Percentiles rank a stretch among this genome's conserved stretches.
These are phyloP conservation scores for Sugiyamaella grinbergsii DNA, from an alignment of 1,139 yeast genomes.

Conservation along the genomic window DNA sequence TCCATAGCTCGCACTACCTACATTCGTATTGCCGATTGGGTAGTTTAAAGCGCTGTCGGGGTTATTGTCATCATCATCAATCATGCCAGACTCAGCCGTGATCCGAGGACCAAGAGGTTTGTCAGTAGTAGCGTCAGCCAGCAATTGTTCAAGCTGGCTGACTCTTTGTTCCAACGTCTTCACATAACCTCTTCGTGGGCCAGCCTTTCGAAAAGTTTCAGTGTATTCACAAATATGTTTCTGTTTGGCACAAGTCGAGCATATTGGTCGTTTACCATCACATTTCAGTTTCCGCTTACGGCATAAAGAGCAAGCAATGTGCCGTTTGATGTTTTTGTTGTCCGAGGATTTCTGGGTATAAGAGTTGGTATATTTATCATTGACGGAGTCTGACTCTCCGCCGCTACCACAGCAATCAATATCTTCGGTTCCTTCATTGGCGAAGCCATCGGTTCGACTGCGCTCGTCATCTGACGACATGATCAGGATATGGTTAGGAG, in stretches of 20 bases:
- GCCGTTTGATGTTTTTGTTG: conserved; percentile 21
- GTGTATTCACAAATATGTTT: conserved; percentile 38
- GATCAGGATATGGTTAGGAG: not conserved
- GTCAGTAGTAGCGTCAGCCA: conserved; percentile 18
- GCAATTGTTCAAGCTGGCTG: conserved; percentile 32
- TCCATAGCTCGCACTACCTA: conserved; percentile 3
- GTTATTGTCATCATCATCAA: conserved; percentile 5
- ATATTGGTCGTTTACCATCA: conserved; percentile 39
- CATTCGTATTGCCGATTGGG: not conserved
- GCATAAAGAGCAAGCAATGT: conserved; percentile 41
- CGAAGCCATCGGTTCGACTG: not conserved
- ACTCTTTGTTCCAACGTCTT: conserved; percentile 38
- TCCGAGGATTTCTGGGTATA: not conserved
- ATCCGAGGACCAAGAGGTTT: not conserved
- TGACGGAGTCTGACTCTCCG: not conserved
- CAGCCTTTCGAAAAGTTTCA: conserved; percentile 36
- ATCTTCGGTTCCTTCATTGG: not conserved
- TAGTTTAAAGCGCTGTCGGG: conserved; percentile 6
- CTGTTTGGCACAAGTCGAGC: conserved; percentile 37
- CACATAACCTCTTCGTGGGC: conserved; percentile 42
- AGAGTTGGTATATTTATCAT: not conserved
- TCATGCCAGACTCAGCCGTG: conserved; percentile 15
- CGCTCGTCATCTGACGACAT: conserved; percentile 4
- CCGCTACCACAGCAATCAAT: not conserved
- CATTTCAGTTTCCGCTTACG: conserved; percentile 42